Base-by-base conservation (phyloP, 805 yeast genomes). In the Maudiozyma serrabonitensis region DNA sequence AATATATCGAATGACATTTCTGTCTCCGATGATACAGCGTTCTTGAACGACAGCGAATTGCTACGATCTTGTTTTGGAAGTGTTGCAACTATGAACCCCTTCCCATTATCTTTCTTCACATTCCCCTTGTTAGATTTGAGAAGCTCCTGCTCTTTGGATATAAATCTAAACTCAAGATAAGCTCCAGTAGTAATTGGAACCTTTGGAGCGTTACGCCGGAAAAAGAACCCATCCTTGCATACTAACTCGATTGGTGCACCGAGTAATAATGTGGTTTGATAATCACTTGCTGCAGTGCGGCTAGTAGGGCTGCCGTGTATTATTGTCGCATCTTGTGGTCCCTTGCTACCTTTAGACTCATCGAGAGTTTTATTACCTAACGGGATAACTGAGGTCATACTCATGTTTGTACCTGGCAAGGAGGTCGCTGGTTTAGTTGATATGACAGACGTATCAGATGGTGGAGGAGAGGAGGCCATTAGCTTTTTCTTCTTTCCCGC, bases 141-240 rank as follows among this genome's bases (percentile, higher is more conserved):
- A 37, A 65, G 43, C 44, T 65, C 67, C 6, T 62, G 59, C 48
- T 63, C 63, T 46, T 65, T 64, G 7, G 62, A 51, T 46, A 56
- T 55, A 50, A 62, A 66, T 50, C 64, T 64, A 40, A 56, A 60
- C 41, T 62, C 61, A 41, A 66, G 48, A 50, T 64, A 66, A 4
- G 54, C 49, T 5, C 68, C 68, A 8, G 63, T 59, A 2, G 66
- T 58, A 13, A 66, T 64, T 32, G 69, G 68, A 3, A 48, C 52
- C 25, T 55, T 48, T 13, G 65, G 62, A 15, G 49, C 52, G 43
- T 58, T 54, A 38, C 61, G 57, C 2, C 56, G 56, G 47, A 63
- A 66, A 48, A 64, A 66, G 40, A 61, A 60, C 1, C 69, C 69
- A 43, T 60, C 63, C 16, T 56, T 58, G 44, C 67, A 63, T 9